Evolutionary conservation across 2,329 filamentous ascomycete genomes (phyloP).

Genomic region (Aspergillus arachidicola): DNA sequence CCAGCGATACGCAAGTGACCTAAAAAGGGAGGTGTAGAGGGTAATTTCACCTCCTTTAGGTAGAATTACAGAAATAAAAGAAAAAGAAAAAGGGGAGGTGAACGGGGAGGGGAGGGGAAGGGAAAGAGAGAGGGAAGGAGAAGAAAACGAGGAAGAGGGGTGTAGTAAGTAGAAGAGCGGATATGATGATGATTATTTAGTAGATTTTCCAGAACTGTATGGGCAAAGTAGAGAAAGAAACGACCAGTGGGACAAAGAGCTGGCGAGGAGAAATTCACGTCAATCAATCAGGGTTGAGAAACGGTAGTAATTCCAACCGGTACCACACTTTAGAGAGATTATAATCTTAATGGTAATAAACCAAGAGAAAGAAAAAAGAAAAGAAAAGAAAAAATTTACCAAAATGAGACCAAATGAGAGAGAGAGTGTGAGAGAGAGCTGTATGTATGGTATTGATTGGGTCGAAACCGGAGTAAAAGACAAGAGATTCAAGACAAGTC

Average conservation of each 20-base stretch:
- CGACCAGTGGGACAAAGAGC: constrained; percentile 10
- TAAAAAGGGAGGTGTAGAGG: constrained; percentile 18
- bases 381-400: background rate
- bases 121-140: constrained; percentile 7
- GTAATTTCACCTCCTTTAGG: background rate
- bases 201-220: background rate
- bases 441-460: constrained; percentile 17
- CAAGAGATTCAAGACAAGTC: constrained; percentile 2
- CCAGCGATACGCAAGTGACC: constrained; percentile 26
- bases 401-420: constrained; percentile 4
- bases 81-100: background rate
- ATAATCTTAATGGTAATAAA: constrained; percentile 4
- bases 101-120: constrained; percentile 8
- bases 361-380: no score
- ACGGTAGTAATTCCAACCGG: background rate
- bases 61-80: background rate
- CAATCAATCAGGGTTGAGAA: constrained; percentile 9
- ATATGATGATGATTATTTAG: constrained; percentile 1
- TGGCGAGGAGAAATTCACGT: constrained; percentile 6
- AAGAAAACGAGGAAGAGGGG: constrained; percentile 16
- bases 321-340: background rate
- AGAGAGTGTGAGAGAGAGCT: background rate
- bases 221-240: constrained; percentile 15
- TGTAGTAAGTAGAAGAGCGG: constrained; percentile 1
- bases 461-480: constrained; percentile 13